Base-by-base conservation (phyloP, 1,139 yeast genomes). In the Protomyces lactucae-debilis region DNA sequence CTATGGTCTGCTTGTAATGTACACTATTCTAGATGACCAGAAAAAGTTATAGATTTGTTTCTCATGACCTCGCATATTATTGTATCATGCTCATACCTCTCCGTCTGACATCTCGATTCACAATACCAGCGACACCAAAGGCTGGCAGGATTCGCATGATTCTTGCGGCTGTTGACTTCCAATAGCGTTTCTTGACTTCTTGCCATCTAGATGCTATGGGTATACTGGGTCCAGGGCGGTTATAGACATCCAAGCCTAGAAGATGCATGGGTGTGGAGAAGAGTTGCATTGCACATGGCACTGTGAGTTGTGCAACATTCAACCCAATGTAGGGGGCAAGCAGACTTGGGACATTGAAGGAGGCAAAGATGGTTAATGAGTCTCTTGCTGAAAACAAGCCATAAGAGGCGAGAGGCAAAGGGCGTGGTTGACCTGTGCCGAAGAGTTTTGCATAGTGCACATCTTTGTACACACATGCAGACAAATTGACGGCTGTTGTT, bases 221-320 rank as follows among this genome's bases (percentile, higher is more conserved):
- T 12, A 52, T 23, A 12, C 21, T 52, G 25, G 52, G 36, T 3
- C 43, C 52, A 4, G 43, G 21, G 18, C 65, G 51, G 48, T 65
- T 65, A 48, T 65, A 65, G 1, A 65, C 37, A 39, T 61, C 65
- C 53, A 65, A 43, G 25, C 65, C 61, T 55, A 65, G 25, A 12
- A 65, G 60, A 52, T 65, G 67, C 36, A 65, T 37, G 14, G 67
- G 67, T 35, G 67, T 65, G n/a, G 60, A 53, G 21, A 65, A 16
- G 25, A 65, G 57, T 28, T 65, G 67, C 55, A 65, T 57, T 6
- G 61, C 63, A 40, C 67, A 65, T 1, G 67, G 67, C 3, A 65
- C 57, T 18, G 53, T 10, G 16, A 65, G 37, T 55, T 65, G 67
- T 16, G 67, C 67, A 16, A 57, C 35, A 18, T 55, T 55, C 35